These are phyloP conservation scores for Stellera chamaejasme DNA, from an alignment of 345 rosid species.

Conservation along the genomic window DNA sequence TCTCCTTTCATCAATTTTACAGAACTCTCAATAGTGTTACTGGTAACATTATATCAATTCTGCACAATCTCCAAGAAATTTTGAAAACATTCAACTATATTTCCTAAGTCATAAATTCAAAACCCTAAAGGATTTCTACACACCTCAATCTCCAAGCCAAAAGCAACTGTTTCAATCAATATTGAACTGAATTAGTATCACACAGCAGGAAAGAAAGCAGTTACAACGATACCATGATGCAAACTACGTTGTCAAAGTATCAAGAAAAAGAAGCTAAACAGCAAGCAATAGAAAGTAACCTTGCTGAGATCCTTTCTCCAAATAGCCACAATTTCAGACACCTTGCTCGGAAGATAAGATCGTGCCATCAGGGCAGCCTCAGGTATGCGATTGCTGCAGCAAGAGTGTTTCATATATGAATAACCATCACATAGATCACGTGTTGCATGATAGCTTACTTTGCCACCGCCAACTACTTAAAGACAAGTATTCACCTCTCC, in stretches of 20 bases:
- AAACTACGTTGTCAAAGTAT: neutral
- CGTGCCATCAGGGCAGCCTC: constrained; percentile 99
- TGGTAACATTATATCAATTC: too few relatives aligned
- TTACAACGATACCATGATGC: neutral
- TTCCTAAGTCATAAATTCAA: too few relatives aligned
- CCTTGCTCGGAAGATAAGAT: constrained; percentile 98
- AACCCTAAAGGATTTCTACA: too few relatives aligned
- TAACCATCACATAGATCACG: neutral
- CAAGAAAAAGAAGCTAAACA: neutral
- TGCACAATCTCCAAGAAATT: too few relatives aligned
- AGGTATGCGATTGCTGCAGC: constrained; percentile 91
- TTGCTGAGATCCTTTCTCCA: constrained; percentile 97
- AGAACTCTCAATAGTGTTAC: too few relatives aligned
- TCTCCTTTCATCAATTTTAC: too few relatives aligned
- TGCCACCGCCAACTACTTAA: constrained; percentile 3
- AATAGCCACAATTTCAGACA: constrained; percentile 83
- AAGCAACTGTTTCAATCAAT: too few relatives aligned
- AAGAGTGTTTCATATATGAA: constrained; percentile 17
- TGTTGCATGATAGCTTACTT: constrained; percentile 2
- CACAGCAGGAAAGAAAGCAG: too few relatives aligned
- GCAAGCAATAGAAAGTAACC: constrained; percentile 32
- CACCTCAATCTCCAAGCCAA: too few relatives aligned
- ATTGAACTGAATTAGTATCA: too few relatives aligned
- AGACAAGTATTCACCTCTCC: constrained; percentile 53
- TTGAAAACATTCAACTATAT: too few relatives aligned